Base-by-base conservation (phyloP, 192 early-diverging fungal species). In the Phlyctochytrium planicorne region DNA sequence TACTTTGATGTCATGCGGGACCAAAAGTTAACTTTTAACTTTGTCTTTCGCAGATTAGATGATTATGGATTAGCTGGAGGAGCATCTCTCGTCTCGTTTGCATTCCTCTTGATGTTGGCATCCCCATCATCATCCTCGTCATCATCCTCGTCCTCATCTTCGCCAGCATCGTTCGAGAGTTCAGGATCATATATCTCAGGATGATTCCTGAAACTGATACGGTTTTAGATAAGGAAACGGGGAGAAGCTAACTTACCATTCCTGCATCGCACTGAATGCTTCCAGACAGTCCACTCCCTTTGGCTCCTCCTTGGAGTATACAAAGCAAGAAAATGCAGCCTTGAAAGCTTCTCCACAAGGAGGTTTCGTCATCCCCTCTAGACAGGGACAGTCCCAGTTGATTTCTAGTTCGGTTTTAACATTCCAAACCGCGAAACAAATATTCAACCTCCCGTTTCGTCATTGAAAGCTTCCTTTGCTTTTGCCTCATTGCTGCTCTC, bases 271-370 rank as follows among this genome's bases (percentile, higher is more conserved):
- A 70, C 90, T 83, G 75, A 99, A 99, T 65, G 86, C 85, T 23
- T 93, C 93, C 31, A 99, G 79, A 67, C 97, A 99, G 77, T 99
- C 95, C 30, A 91, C 84, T n/a, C 97, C 97, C 78, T 99, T 96
- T 32, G 95, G 97, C 59, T 97, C 95, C 47, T 88, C 89, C 34
- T 83, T 90, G 1, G 93, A 95, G 70, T 91, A 93, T 25, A 97
- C 93, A 87, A 97, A 99, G 75, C 97, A 99, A 6, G 94, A 93
- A 66, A 99, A 99, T 17, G 95, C 95, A 3, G 84, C 89, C 73
- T 97, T 97, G 84, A 99, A 99, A 64, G 88, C 77, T 67, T 97
- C 95, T 29, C 94, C 97, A 74, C 97, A 99, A n/a, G 97, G 92
- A 12, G 93, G 93, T 30, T 93, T 82, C 12, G 93, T 93, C 97